phyloP scores from a whole-genome alignment of 2,329 filamentous ascomycete species.

The Calonectria multiphialidica region DNA sequence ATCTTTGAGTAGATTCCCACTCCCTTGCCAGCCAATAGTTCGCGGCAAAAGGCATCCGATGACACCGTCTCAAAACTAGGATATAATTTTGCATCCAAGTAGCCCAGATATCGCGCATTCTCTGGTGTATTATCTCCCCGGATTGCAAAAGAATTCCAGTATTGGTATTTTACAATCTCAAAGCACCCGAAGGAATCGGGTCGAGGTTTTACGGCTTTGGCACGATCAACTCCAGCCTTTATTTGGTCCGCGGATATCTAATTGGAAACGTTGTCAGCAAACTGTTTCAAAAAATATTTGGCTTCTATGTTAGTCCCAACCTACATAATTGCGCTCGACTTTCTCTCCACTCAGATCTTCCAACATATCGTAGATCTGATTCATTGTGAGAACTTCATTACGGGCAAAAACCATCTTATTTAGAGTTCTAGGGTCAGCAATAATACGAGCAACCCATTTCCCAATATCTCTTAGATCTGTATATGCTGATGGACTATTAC shows the following conservation, averaged over 20 bases:
- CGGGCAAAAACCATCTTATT: slow-evolving; percentile 64
- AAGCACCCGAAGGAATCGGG: not conserved
- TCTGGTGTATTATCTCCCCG: slow-evolving; percentile 66
- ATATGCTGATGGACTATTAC: slow-evolving; percentile 56
- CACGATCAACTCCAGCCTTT: not conserved
- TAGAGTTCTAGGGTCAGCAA: slow-evolving; percentile 63
- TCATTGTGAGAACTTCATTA: slow-evolving; percentile 57
- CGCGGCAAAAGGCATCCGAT: no score
- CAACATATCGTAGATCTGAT: slow-evolving; percentile 58
- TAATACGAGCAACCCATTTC: slow-evolving; percentile 61
- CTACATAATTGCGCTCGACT: slow-evolving; percentile 40
- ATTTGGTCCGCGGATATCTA: not conserved
- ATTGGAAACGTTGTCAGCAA: not conserved
- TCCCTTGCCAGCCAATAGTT: no score
- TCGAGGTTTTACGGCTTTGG: not conserved
- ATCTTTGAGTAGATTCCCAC: no score
- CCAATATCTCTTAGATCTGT: slow-evolving; percentile 65
- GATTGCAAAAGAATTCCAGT: slow-evolving; percentile 58
- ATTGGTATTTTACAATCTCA: slow-evolving; percentile 36
- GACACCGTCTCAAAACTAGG: slow-evolving; percentile 42
- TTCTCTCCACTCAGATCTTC: slow-evolving; percentile 63
- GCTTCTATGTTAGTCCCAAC: not conserved
- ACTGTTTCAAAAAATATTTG: not conserved
- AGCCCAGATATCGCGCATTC: slow-evolving; percentile 66
- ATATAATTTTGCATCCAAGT: slow-evolving; percentile 65